A percentile compares a stretch with the other conserved stretches of the same genome.
These are phyloP conservation scores for Pseudomonodictys pantanalensis DNA, from an alignment of 495 filamentous ascomycete genomes.

Conservation along the genomic window DNA sequence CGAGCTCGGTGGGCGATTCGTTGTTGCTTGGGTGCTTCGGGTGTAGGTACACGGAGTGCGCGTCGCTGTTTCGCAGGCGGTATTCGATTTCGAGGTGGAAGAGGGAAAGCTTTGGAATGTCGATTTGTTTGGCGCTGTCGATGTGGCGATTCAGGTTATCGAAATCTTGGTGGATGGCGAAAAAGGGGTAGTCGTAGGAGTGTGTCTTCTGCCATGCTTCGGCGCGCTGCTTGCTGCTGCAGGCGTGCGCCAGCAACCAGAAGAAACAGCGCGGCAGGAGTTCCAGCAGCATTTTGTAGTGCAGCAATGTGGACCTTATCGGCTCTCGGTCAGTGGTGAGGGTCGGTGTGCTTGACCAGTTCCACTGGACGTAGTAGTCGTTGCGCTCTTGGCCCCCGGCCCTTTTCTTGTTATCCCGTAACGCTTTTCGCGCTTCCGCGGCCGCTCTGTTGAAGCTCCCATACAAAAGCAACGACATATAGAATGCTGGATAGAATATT, in stretches of 20 bases:
- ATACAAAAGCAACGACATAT: background rate
- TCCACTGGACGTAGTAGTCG: background rate
- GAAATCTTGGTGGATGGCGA: background rate
- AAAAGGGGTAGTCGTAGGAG: background rate
- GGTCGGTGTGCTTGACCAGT: background rate
- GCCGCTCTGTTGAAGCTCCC: constrained; percentile 2
- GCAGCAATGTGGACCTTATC: background rate
- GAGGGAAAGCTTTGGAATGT: background rate
- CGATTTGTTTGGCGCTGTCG: background rate
- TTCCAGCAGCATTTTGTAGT: background rate
- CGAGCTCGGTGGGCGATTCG: background rate
- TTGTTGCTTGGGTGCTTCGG: too few relatives aligned
- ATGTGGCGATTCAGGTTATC: background rate
- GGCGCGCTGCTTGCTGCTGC: background rate
- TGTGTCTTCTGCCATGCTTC: background rate
- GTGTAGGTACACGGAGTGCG: background rate
- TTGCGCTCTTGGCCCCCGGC: background rate
- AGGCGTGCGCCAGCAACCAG: background rate
- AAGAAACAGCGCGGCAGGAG: background rate
- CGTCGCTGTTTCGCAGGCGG: background rate
- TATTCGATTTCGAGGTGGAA: background rate
- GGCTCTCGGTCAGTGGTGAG: background rate
- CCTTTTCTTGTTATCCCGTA: background rate
- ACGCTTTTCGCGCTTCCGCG: background rate
- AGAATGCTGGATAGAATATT: background rate